Conservation (phyloP, 768 basidiomycete species). For the Agaricus blazei region DNA sequence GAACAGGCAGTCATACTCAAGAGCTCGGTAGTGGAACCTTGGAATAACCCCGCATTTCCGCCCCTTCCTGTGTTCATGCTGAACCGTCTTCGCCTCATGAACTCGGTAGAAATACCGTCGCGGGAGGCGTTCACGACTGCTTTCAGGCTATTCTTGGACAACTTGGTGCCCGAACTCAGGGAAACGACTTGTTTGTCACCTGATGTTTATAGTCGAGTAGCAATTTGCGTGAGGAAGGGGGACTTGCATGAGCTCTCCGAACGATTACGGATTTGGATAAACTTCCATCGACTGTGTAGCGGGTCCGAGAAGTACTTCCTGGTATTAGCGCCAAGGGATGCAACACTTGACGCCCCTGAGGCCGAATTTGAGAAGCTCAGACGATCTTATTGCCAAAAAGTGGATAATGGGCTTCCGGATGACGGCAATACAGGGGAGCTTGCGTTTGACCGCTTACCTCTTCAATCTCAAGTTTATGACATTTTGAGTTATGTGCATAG, state of each 20-base stretch:
- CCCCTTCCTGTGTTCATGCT: constrained; percentile 55
- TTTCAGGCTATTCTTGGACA: constrained; percentile 42
- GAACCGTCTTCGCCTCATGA: constrained; percentile 48
- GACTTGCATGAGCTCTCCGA: constrained; percentile 30
- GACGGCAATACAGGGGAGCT: background rate
- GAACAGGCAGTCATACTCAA: constrained; percentile 33
- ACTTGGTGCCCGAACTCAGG: constrained; percentile 48
- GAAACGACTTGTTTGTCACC: constrained; percentile 56
- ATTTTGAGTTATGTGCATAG: constrained; percentile 63
- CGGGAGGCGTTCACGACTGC: constrained; percentile 47
- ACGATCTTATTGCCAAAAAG: constrained; percentile 18
- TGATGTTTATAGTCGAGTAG: constrained; percentile 49
- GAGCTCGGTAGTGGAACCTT: constrained; percentile 47
- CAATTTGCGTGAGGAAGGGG: constrained; percentile 41
- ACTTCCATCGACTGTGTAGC: constrained; percentile 54
- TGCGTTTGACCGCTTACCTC: constrained; percentile 59
- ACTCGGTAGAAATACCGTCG: constrained; percentile 56
- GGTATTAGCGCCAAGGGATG: constrained; percentile 56
- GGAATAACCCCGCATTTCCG: constrained; percentile 53
- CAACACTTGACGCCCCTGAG: constrained; percentile 45
- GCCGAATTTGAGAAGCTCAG: constrained; percentile 47
- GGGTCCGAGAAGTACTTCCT: constrained; percentile 57
- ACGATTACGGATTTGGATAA: constrained; percentile 45
- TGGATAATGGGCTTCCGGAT: constrained; percentile 6
- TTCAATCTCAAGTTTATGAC: constrained; percentile 64